Conservation (phyloP, 2,329 filamentous ascomycete genomes). For the Rhynchosporium agropyri region DNA sequence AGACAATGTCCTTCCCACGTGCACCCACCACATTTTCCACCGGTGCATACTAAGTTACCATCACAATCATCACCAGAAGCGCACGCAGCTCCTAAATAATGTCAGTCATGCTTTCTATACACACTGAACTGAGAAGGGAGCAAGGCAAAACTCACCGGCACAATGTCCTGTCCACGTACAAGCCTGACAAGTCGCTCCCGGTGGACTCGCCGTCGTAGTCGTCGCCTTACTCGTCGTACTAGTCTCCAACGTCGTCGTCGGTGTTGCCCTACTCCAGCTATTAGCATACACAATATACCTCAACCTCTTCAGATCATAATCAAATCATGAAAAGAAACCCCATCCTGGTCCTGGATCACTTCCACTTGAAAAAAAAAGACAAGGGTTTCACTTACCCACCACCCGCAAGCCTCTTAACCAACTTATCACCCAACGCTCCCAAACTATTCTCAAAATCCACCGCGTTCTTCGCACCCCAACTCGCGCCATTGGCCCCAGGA, state of each 20-base stretch:
- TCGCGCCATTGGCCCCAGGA: slow-evolving; percentile 54
- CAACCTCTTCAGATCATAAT: too few relatives aligned
- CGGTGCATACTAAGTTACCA: slow-evolving; percentile 14
- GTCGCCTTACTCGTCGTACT: slow-evolving; percentile 10
- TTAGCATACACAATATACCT: too few relatives aligned
- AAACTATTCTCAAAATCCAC: slow-evolving; percentile 58
- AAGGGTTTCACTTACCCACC: not conserved
- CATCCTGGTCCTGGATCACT: too few relatives aligned
- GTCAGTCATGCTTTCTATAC: not conserved
- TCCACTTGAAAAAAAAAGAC: too few relatives aligned
- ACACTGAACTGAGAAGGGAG: not conserved
- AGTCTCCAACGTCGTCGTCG: slow-evolving; percentile 21
- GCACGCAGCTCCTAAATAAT: slow-evolving; percentile 10
- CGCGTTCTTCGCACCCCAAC: slow-evolving; percentile 55
- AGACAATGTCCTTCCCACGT: slow-evolving; percentile 18
- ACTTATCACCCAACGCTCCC: slow-evolving; percentile 51
- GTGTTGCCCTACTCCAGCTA: not conserved
- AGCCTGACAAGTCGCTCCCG: slow-evolving; percentile 21
- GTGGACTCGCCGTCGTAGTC: slow-evolving; percentile 15
- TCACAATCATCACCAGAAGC: slow-evolving; percentile 18
- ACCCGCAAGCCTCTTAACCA: slow-evolving; percentile 48
- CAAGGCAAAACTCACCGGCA: slow-evolving; percentile 17
- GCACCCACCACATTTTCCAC: slow-evolving; percentile 15
- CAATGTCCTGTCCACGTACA: slow-evolving; percentile 32
- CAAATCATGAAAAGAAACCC: too few relatives aligned